Conservation (phyloP, 768 basidiomycete species). For the Amanita pallidorosea region DNA sequence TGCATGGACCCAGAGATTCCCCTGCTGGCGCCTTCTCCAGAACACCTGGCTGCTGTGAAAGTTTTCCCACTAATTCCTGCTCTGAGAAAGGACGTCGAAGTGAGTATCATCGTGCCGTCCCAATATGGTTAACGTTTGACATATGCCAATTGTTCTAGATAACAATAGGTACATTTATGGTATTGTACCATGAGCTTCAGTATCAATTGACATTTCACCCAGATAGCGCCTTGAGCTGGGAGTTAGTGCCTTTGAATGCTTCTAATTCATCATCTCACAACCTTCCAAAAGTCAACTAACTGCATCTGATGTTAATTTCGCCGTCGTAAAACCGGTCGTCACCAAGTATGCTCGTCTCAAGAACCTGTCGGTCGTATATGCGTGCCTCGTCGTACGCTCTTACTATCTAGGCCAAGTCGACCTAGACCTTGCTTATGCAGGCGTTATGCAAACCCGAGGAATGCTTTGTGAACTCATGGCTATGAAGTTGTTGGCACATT, state of each 20-base stretch:
- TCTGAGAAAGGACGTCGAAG: slow-evolving; percentile 58
- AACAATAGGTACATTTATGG: slow-evolving; percentile 28
- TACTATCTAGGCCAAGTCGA: slow-evolving; percentile 67
- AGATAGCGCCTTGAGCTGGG: slow-evolving; percentile 75
- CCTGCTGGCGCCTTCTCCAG: slow-evolving; percentile 45
- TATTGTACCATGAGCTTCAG: background rate
- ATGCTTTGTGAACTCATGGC: slow-evolving; percentile 83
- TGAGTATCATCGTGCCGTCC: slow-evolving; percentile 24
- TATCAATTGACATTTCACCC: slow-evolving; percentile 9
- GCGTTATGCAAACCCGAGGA: slow-evolving; percentile 56
- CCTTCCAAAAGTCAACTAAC: slow-evolving; percentile 52
- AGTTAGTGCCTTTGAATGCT: slow-evolving; percentile 35
- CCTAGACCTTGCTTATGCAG: slow-evolving; percentile 66
- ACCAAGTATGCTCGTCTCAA: slow-evolving; percentile 67
- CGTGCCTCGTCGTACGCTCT: slow-evolving; percentile 65
- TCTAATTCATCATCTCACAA: slow-evolving; percentile 2
- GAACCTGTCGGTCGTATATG: slow-evolving; percentile 68
- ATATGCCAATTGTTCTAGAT: slow-evolving; percentile 22
- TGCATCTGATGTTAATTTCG: slow-evolving; percentile 75
- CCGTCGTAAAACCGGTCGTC: slow-evolving; percentile 68
- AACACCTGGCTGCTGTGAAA: slow-evolving; percentile 48
- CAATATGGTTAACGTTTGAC: slow-evolving; percentile 1
- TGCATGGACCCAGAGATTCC: slow-evolving; percentile 30
- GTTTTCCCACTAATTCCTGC: slow-evolving; percentile 78
- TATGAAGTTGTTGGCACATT: slow-evolving; percentile 72